Percentiles rank a stretch among this genome's conserved stretches.
Evolutionary conservation across 768 basidiomycete genomes (phyloP).

Genomic region (Rhodotorula paludigena): DNA sequence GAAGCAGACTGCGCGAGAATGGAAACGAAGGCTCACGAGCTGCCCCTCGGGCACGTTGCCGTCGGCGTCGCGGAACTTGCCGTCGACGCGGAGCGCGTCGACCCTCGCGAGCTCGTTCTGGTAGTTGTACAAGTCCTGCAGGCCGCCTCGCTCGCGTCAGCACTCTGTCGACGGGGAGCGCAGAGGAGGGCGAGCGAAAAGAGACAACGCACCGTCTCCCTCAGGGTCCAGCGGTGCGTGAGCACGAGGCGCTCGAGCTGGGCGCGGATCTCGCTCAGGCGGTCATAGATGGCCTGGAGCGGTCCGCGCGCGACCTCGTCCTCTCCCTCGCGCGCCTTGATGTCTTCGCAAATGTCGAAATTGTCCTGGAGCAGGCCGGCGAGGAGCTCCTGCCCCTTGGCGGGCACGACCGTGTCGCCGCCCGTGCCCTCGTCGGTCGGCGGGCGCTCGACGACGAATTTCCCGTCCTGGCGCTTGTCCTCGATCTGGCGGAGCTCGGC

Average conservation of each 20-base stretch:
- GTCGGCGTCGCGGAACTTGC: slow-evolving; percentile 91
- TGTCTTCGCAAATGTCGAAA: slow-evolving; percentile 91
- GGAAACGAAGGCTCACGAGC: slow-evolving; percentile 73
- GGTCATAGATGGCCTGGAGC: slow-evolving; percentile 59
- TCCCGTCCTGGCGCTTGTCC: slow-evolving; percentile 45
- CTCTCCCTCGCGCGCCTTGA: slow-evolving; percentile 69
- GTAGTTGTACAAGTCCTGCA: slow-evolving; percentile 84
- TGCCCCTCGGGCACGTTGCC: slow-evolving; percentile 88
- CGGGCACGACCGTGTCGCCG: slow-evolving; percentile 7
- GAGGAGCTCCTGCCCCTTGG: slow-evolving; percentile 73
- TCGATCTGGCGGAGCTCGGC: slow-evolving; percentile 95
- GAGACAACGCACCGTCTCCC: slow-evolving; percentile 56
- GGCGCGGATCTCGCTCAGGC: slow-evolving; percentile 73
- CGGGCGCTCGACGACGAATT: slow-evolving; percentile 21
- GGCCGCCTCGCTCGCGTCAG: slow-evolving; percentile 47
- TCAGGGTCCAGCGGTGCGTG: slow-evolving; percentile 93
- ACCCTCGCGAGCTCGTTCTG: slow-evolving; percentile 89
- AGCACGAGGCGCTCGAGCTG: slow-evolving; percentile 87
- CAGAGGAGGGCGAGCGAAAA: neutral
- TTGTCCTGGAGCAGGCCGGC: slow-evolving; percentile 91
- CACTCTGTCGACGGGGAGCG: no score
- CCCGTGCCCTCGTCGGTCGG: slow-evolving; percentile 68
- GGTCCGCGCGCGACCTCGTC: slow-evolving; percentile 45
- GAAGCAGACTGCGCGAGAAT: neutral
- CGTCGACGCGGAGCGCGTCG: slow-evolving; percentile 93